Evolutionary conservation across 2,329 filamentous ascomycete genomes (phyloP), one percentile per base, ranked within the genome.

Genomic region (Alternaria panax): DNA sequence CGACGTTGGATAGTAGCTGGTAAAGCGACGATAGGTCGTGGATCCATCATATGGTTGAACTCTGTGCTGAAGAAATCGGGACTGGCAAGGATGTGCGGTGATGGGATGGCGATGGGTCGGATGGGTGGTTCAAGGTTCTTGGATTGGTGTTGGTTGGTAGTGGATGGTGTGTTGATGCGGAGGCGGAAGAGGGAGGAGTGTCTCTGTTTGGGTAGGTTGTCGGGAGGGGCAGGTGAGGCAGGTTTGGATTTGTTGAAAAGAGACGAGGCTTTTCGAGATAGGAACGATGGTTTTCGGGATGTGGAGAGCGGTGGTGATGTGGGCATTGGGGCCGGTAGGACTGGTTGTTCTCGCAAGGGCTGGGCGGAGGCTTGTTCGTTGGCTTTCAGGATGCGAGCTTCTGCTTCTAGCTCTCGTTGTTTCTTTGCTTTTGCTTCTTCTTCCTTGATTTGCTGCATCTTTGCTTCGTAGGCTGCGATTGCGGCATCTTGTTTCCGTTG

Each of bases 151-250:
- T 45, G 12, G 34, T 59, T 62, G 22, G 53, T 47, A 9, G 54
- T 24, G 16, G 52, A 50, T 12, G 57, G 53, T 6, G 59, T 63
- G 40, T 40, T 60, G 50, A 67, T 59, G 22, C 60, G 60, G 24
- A 68, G 59, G 16, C 61, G 66, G 22, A 70, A 40, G 41, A 67
- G 45, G 2, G 62, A 59, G 1, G 59, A 11, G 36, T 69, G 64
- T 28, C 67, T 68, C 2, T 61, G 62, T 9, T 41, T 54, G 3
- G 54, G 16, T 9, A 20, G 64, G 32, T 63, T 7, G 18, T 52
- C 22, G 43, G 46, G n/a, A 5, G 47, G 27, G 36, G 27, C 20
- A 2, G 53, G n/a, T 30, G n/a, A n/a, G n/a, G 27, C 6, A 36
- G 47, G 24, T 38, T 51, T 64, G 5, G 59, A 48, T n/a, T 54